A percentile compares a stretch with the other conserved stretches of the same genome.
These are phyloP conservation scores for Candida glucosophila DNA, from an alignment of 1,139 yeast genomes.

Conservation along the genomic window DNA sequence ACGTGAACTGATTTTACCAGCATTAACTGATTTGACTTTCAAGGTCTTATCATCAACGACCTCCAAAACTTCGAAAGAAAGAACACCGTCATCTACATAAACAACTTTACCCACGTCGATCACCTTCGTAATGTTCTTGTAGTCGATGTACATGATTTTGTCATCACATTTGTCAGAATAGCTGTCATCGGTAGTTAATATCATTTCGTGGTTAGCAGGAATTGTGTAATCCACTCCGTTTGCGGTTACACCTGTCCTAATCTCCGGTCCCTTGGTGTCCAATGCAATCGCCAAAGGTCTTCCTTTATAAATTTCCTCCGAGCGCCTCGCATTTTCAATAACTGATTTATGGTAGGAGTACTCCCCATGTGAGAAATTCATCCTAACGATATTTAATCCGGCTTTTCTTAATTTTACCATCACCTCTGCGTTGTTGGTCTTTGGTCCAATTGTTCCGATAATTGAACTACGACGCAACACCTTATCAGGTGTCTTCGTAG, in stretches of 20 bases:
- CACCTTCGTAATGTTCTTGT: conserved; percentile 93
- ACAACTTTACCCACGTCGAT: conserved; percentile 80
- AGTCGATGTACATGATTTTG: conserved; percentile 81
- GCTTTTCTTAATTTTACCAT: conserved; percentile 88
- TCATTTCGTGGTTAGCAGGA: conserved; percentile 80
- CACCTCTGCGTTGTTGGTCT: conserved; percentile 83
- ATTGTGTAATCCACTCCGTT: conserved; percentile 77
- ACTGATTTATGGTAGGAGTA: conserved; percentile 96
- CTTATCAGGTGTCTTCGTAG: conserved; percentile 70
- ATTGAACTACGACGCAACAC: conserved; percentile 91
- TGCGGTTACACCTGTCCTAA: conserved; percentile 92
- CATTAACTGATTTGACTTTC: conserved; percentile 82
- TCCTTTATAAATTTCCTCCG: conserved; percentile 84
- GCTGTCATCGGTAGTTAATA: conserved; percentile 81
- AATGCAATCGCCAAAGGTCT: conserved; percentile 97
- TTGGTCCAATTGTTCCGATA: conserved; percentile 98
- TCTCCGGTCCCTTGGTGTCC: conserved; percentile 99
- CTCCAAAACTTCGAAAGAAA: conserved; percentile 87
- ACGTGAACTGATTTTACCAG: conserved; percentile 93
- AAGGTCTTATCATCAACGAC: conserved; percentile 71
- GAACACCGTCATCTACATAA: conserved; percentile 95
- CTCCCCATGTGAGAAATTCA: conserved; percentile 98
- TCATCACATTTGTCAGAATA: conserved; percentile 68
- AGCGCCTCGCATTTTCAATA: conserved; percentile 90
- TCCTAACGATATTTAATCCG: conserved; percentile 94